Conservation (phyloP, 2,329 filamentous ascomycete genomes). For the Myriosclerotinia curreyana region DNA sequence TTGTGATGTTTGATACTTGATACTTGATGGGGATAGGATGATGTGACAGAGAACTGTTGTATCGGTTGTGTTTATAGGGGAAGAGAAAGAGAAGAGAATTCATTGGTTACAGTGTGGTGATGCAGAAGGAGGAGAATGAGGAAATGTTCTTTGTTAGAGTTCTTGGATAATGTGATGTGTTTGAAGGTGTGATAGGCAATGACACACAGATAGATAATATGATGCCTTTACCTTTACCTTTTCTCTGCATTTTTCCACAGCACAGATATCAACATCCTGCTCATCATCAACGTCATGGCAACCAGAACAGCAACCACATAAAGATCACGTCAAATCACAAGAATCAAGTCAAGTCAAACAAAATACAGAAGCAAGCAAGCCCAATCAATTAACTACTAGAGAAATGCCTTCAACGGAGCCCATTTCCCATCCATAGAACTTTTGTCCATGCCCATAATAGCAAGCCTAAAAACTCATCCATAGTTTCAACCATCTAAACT, state of each 20-base stretch:
- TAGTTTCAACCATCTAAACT: not conserved
- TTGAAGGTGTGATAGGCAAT: too few species aligned
- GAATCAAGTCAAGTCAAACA: not conserved
- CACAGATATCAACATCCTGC: not conserved
- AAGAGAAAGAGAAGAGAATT: too few species aligned
- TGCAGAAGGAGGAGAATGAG: too few species aligned
- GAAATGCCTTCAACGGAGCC: conserved; percentile 7
- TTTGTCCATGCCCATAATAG: not conserved
- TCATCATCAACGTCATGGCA: not conserved
- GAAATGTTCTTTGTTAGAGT: too few species aligned
- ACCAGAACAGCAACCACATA: not conserved
- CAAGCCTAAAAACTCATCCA: not conserved
- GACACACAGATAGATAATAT: not conserved
- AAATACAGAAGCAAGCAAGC: not conserved
- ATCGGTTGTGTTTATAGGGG: too few species aligned
- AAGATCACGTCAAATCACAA: not conserved
- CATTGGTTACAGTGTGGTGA: too few species aligned
- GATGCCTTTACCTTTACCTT: not conserved
- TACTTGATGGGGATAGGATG: not conserved
- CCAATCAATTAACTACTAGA: conserved; percentile 7
- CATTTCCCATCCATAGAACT: conserved; percentile 8
- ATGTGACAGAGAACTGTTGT: not conserved
- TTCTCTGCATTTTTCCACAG: too few species aligned
- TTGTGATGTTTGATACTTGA: not conserved
- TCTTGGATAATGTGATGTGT: not conserved